These are phyloP conservation scores for Phytophthora pseudosyringae DNA, from an alignment of 352 stramenopile species.

Conservation along the genomic window DNA sequence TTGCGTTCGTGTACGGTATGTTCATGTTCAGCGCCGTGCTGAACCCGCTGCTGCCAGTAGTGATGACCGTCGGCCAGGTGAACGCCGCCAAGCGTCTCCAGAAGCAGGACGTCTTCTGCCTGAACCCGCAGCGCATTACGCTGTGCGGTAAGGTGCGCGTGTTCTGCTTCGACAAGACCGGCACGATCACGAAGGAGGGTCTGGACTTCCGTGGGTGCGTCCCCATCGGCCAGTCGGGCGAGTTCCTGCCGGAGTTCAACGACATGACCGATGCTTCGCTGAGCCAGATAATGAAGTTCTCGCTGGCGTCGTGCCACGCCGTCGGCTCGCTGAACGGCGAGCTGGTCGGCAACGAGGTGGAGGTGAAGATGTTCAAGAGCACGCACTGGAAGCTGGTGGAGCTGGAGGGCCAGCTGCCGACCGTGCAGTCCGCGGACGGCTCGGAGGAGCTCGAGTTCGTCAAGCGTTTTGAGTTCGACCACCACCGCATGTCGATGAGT, in stretches of 20 bases:
- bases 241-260: constrained; percentile 60
- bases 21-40: constrained; percentile 84
- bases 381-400: constrained; percentile 75
- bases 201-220: constrained; percentile 83
- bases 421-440: constrained; percentile 53
- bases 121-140: constrained; percentile 85
- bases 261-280: constrained; percentile 55
- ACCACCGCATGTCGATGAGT: constrained; percentile 91
- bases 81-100: constrained; percentile 84
- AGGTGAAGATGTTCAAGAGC: constrained; percentile 88
- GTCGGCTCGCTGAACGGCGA: constrained; percentile 69
- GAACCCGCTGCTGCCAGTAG: constrained; percentile 86
- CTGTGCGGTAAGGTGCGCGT: constrained; percentile 91
- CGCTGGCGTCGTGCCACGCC: constrained; percentile 85
- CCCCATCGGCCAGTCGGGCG: constrained; percentile 47
- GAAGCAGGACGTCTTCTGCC: constrained; percentile 77
- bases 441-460: constrained; percentile 71
- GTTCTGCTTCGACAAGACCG: constrained; percentile 94
- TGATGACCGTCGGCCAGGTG: constrained; percentile 90
- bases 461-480: constrained; percentile 93
- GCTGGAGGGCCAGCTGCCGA: constrained; percentile 45
- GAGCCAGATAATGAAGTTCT: constrained; percentile 58
- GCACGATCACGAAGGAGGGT: constrained; percentile 92
- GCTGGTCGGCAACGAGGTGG: constrained; percentile 90
- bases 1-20: constrained; percentile 77